Base-by-base conservation (phyloP, 129 eudicot species). In the Solidago caesia region DNA sequence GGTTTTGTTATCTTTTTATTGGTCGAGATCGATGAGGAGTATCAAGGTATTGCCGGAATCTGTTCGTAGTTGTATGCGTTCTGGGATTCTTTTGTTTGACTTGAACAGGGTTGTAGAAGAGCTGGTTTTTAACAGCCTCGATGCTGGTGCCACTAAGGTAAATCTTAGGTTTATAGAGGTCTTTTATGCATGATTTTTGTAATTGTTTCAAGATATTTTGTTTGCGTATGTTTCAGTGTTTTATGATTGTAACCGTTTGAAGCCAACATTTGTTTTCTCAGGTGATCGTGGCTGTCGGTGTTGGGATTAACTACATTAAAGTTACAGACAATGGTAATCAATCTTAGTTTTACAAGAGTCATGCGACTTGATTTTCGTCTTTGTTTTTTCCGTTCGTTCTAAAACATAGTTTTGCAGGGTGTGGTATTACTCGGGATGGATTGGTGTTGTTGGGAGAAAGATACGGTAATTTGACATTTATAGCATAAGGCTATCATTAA, bases 121-220 rank as follows among this genome's bases (percentile, higher is more conserved):
- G 82, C 81, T 94, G 71, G 87, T 94, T 39, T 94, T 79, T 80
- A 94, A 91, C 81, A 91, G 99, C 75, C 87, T 94, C 56, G 97
- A 94, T 81, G 97, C 99, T 21, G 99, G 91, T 66, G 93, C 99
- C 9, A 88, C 89, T 11, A 88, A 91, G 99, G 99, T 94, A 68
- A 51, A 45, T n/a, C 26, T 13, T 5, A 57, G 1, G 8, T 52
- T 78, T 27, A 26, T 60, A 2, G 1, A 56, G 51, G 57, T 70
- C 64, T 61, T 13, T 15, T 3, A 21, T 70, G 41, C 9, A 21
- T 16, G 16, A 48, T 61, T 69, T 77, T 46, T 29, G 27, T 8
- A 29, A 53, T 71, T 45, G 21, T 16, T 59, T 59, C 12, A 10
- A 65, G 15, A 4, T 9, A 26, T 29, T 26, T 29, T 29, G 57